Conservation (phyloP, 257 asterid genomes). For the Echium plantagineum region DNA sequence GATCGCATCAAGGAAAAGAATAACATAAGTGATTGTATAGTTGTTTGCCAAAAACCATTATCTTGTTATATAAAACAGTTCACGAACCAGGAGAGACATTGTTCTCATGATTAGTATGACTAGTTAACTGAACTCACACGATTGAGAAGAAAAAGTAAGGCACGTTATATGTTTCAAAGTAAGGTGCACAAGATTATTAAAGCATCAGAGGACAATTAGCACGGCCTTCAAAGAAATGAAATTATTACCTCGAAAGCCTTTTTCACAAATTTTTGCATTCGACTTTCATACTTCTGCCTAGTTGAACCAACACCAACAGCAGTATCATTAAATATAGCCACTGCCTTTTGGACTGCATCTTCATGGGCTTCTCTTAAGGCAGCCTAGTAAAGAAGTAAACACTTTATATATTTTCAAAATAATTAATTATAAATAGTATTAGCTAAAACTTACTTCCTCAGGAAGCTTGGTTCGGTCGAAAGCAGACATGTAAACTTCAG, state of each 20-base stretch:
- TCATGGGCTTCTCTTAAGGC: constrained; percentile 91
- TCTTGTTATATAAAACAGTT: not conserved
- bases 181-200: not conserved
- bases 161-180: no score
- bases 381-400: constrained; percentile 41
- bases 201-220: not conserved
- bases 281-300: constrained; percentile 80
- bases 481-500: constrained; percentile 64
- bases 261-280: constrained; percentile 58
- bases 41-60: not conserved
- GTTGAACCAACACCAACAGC: constrained; percentile 86
- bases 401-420: constrained; percentile 15
- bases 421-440: constrained; percentile 1
- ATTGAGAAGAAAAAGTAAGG: no score
- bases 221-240: constrained; percentile 3
- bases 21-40: not conserved
- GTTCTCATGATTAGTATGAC: no score
- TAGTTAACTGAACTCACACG: no score
- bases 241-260: constrained; percentile 85
- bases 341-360: constrained; percentile 68
- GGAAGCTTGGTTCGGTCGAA: constrained; percentile 85
- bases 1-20: no score
- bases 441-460: constrained; percentile 66
- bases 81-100: not conserved
- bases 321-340: constrained; percentile 57